These are phyloP conservation scores for Kwoniella dejecticola DNA, from an alignment of 768 basidiomycete genomes.

Conservation along the genomic window DNA sequence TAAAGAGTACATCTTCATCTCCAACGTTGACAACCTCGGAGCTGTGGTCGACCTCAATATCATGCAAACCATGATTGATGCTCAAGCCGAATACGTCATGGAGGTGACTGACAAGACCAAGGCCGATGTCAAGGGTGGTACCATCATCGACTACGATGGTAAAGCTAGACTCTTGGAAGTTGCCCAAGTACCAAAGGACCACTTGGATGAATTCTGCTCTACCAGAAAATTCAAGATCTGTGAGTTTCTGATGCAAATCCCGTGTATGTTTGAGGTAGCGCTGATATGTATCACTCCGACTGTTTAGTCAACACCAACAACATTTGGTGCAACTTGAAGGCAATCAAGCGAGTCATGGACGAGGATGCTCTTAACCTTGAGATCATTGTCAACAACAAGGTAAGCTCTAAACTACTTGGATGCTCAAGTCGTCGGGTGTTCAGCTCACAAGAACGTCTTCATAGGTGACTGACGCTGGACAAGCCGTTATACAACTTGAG, in stretches of 20 bases:
- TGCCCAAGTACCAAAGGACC: slow-evolving; percentile 89
- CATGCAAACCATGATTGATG: slow-evolving; percentile 76
- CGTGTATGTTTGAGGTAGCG: neutral
- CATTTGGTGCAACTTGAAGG: slow-evolving; percentile 61
- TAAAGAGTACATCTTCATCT: slow-evolving; percentile 96
- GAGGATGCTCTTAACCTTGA: slow-evolving; percentile 82
- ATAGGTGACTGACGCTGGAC: slow-evolving; percentile 82
- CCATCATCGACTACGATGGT: slow-evolving; percentile 87
- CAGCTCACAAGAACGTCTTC: slow-evolving; percentile 52
- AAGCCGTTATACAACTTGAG: slow-evolving; percentile 84
- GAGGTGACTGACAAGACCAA: slow-evolving; percentile 97
- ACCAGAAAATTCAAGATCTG: slow-evolving; percentile 80
- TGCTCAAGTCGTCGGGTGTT: neutral
- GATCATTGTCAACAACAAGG: slow-evolving; percentile 79
- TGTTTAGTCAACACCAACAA: slow-evolving; percentile 59
- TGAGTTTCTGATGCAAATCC: slow-evolving; percentile 52
- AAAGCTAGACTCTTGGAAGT: slow-evolving; percentile 86
- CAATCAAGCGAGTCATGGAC: slow-evolving; percentile 88
- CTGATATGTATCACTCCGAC: neutral
- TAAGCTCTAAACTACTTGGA: slow-evolving; percentile 9
- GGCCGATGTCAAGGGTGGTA: slow-evolving; percentile 80
- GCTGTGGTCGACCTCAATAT: slow-evolving; percentile 85
- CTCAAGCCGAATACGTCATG: slow-evolving; percentile 83
- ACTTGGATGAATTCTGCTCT: slow-evolving; percentile 91
- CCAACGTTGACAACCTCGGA: slow-evolving; percentile 95